phyloP scores from a whole-genome alignment of 1,139 yeast genomes.

The Geotrichum carabidarum region DNA sequence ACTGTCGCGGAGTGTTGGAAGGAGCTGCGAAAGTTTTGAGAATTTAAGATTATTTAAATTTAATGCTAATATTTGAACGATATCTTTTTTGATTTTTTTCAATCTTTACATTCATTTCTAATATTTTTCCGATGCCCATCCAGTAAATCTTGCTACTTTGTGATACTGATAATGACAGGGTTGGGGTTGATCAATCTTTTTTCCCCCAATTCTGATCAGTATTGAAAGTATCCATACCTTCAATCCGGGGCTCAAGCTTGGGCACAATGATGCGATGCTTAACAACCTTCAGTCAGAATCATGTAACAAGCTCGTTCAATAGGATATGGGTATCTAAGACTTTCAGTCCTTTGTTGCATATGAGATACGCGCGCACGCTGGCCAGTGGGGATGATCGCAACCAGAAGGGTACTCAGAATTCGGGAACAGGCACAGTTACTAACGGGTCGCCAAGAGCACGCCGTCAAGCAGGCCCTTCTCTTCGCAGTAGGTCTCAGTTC shows the following conservation, averaged over 20 bases:
- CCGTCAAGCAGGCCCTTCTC: neutral
- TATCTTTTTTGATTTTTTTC: neutral
- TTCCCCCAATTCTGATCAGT: neutral
- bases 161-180: neutral
- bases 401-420: neutral
- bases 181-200: neutral
- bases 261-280: conserved; percentile 7
- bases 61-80: neutral
- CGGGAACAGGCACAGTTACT: neutral
- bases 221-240: neutral
- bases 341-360: neutral
- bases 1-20: conserved; percentile 2
- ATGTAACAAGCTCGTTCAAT: neutral
- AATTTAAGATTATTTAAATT: neutral
- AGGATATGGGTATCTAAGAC: neutral
- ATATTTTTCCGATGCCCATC: neutral
- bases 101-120: neutral
- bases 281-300: neutral
- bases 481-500: neutral
- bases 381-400: conserved; percentile 7
- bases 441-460: neutral
- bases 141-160: neutral
- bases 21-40: neutral
- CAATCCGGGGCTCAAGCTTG: neutral
- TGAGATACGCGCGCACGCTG: conserved; percentile 6